These are phyloP conservation scores for Talaromyces sp. DNA, from an alignment of 2,329 filamentous ascomycete species.

Conservation along the genomic window DNA sequence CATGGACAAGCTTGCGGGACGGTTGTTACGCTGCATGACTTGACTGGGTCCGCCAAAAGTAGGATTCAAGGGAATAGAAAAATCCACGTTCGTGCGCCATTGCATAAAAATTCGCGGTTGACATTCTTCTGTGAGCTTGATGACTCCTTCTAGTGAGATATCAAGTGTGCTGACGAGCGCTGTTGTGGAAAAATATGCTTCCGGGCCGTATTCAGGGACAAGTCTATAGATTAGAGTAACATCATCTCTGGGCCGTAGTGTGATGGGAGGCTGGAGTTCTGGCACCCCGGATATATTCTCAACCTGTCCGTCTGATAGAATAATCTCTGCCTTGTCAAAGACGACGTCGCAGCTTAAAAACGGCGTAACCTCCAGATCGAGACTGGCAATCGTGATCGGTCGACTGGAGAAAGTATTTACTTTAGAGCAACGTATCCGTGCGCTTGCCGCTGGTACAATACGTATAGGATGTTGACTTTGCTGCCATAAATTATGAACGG, in stretches of 20 bases:
- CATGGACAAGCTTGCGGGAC: slow-evolving; percentile 41
- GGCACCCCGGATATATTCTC: slow-evolving; percentile 38
- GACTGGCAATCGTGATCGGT: slow-evolving; percentile 47
- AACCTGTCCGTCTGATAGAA: slow-evolving; percentile 44
- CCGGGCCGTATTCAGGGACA: slow-evolving; percentile 34
- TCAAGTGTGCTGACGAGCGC: slow-evolving; percentile 40
- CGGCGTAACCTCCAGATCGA: slow-evolving; percentile 54
- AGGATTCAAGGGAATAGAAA: slow-evolving; percentile 45
- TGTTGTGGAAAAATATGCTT: slow-evolving; percentile 33
- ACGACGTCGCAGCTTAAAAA: slow-evolving; percentile 47
- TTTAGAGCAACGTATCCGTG: slow-evolving; percentile 52
- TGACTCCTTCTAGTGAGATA: slow-evolving; percentile 42
- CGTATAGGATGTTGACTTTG: slow-evolving; percentile 50
- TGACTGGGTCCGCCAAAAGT: slow-evolving; percentile 43
- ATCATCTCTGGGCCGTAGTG: slow-evolving; percentile 51
- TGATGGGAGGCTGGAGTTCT: slow-evolving; percentile 33
- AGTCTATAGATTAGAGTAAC: slow-evolving; percentile 55
- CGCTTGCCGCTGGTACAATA: slow-evolving; percentile 52
- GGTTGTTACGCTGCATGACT: slow-evolving; percentile 41
- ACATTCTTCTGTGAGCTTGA: slow-evolving; percentile 38
- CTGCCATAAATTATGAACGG: slow-evolving; percentile 50
- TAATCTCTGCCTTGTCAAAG: slow-evolving; percentile 46
- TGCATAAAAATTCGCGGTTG: slow-evolving; percentile 44
- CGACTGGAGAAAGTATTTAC: slow-evolving; percentile 40
- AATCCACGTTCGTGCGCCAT: slow-evolving; percentile 47